Evolutionary conservation across 2,329 filamentous ascomycete species (phyloP).

Genomic region (Cytospora leucostoma): DNA sequence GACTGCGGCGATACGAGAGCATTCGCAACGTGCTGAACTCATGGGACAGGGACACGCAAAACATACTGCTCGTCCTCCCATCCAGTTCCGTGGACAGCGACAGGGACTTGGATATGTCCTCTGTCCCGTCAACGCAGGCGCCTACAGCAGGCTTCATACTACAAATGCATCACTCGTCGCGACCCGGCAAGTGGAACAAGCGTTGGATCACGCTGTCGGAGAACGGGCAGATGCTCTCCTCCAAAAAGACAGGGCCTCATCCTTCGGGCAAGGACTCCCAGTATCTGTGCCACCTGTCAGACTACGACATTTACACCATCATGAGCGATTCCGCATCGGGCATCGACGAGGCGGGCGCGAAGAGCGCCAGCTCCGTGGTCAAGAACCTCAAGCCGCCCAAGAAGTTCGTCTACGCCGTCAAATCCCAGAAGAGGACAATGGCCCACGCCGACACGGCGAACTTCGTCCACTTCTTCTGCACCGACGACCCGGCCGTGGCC

Average conservation of each 20-base stretch:
- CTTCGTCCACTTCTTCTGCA: slow-evolving; percentile 90
- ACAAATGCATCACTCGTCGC: slow-evolving; percentile 77
- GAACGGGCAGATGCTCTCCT: slow-evolving; percentile 70
- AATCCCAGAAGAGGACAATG: slow-evolving; percentile 85
- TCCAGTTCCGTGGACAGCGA: slow-evolving; percentile 56
- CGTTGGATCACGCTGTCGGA: slow-evolving; percentile 71
- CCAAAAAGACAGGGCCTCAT: slow-evolving; percentile 68
- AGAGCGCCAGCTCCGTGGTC: slow-evolving; percentile 31
- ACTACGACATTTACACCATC: slow-evolving; percentile 88
- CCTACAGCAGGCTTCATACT: slow-evolving; percentile 68
- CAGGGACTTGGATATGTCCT: slow-evolving; percentile 63
- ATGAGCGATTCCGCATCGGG: slow-evolving; percentile 40
- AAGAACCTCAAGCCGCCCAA: slow-evolving; percentile 82
- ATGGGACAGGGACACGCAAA: slow-evolving; percentile 82
- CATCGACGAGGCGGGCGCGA: slow-evolving; percentile 56
- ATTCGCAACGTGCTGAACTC: slow-evolving; percentile 89
- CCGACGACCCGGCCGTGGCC: slow-evolving; percentile 68
- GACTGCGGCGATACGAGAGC: slow-evolving; percentile 81
- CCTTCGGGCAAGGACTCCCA: slow-evolving; percentile 64
- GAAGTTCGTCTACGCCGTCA: slow-evolving; percentile 82
- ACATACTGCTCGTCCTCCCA: slow-evolving; percentile 69
- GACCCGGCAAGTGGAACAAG: slow-evolving; percentile 86
- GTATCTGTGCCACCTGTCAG: slow-evolving; percentile 80
- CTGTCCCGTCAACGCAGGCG: slow-evolving; percentile 59
- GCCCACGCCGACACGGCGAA: slow-evolving; percentile 82